Percentiles rank a stretch among this genome's conserved stretches.
These are phyloP conservation scores for Cytospora piceae DNA, from an alignment of 2,329 filamentous ascomycete genomes.

Conservation along the genomic window DNA sequence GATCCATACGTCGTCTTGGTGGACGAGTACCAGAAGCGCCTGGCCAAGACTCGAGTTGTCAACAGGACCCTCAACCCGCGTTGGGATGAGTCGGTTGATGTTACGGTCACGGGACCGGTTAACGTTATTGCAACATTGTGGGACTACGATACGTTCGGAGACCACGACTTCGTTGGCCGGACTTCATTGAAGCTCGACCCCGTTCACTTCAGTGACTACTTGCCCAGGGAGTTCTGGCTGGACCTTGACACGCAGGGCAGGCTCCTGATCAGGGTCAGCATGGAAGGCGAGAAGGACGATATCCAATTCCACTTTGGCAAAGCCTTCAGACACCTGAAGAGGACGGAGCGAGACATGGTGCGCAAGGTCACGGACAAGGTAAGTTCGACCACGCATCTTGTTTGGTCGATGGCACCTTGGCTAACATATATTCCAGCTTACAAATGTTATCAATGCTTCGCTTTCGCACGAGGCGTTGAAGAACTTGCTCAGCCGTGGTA, in stretches of 20 bases:
- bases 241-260: conserved; percentile 95
- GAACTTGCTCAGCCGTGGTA: conserved; percentile 70
- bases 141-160: conserved; percentile 97
- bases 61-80: conserved; percentile 89
- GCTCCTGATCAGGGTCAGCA: conserved; percentile 86
- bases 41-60: conserved; percentile 92
- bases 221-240: conserved; percentile 96
- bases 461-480: conserved; percentile 82
- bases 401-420: neutral
- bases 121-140: conserved; percentile 97
- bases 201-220: conserved; percentile 93
- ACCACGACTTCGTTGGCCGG: conserved; percentile 95
- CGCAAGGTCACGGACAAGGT: conserved; percentile 98
- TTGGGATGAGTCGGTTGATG: conserved; percentile 97
- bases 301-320: conserved; percentile 99
- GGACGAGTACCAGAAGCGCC: conserved; percentile 95
- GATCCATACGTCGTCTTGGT: conserved; percentile 97
- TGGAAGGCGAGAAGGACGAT: conserved; percentile 98
- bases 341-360: conserved; percentile 97
- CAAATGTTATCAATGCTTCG: conserved; percentile 87
- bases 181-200: conserved; percentile 99
- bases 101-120: conserved; percentile 86
- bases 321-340: conserved; percentile 91
- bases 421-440: conserved; percentile 61
- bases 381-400: conserved; percentile 35